Conservation (phyloP, 2,329 filamentous ascomycete species). For the Monosporascus sp. region DNA sequence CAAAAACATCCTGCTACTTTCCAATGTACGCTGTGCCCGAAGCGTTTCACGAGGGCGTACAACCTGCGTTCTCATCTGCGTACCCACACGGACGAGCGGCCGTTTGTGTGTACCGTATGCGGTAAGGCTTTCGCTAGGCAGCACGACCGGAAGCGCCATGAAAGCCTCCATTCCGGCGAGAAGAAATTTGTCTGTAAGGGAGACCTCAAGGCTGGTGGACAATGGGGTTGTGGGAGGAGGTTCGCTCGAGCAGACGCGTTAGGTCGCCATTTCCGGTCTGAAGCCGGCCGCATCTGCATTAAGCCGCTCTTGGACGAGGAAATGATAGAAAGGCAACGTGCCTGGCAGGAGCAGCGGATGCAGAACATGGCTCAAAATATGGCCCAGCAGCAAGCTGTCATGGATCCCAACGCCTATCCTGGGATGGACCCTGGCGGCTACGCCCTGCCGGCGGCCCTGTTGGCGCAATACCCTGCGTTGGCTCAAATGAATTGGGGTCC, state of each 20-base stretch:
- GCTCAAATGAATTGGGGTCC: slow-evolving; percentile 79
- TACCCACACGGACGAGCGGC: slow-evolving; percentile 94
- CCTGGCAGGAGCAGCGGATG: slow-evolving; percentile 68
- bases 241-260: slow-evolving; percentile 95
- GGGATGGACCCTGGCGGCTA: slow-evolving; percentile 60
- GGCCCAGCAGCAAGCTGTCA: slow-evolving; percentile 39
- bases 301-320: slow-evolving; percentile 97
- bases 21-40: slow-evolving; percentile 88
- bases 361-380: slow-evolving; percentile 54
- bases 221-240: slow-evolving; percentile 88
- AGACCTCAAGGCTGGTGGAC: slow-evolving; percentile 72
- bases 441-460: slow-evolving; percentile 75
- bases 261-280: slow-evolving; percentile 89
- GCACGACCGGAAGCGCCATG: slow-evolving; percentile 94
- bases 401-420: slow-evolving; percentile 49
- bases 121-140: slow-evolving; percentile 96
- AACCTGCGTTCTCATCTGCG: slow-evolving; percentile 92
- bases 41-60: slow-evolving; percentile 93
- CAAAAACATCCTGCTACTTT: slow-evolving; percentile 98
- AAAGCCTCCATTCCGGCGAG: slow-evolving; percentile 91
- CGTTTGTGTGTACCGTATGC: slow-evolving; percentile 95
- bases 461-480: slow-evolving; percentile 91
- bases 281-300: slow-evolving; percentile 93
- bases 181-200: slow-evolving; percentile 98
- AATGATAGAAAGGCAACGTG: slow-evolving; percentile 71